Conservation (phyloP, 176 grass and related monocot genomes). For the Carex kokanica region DNA sequence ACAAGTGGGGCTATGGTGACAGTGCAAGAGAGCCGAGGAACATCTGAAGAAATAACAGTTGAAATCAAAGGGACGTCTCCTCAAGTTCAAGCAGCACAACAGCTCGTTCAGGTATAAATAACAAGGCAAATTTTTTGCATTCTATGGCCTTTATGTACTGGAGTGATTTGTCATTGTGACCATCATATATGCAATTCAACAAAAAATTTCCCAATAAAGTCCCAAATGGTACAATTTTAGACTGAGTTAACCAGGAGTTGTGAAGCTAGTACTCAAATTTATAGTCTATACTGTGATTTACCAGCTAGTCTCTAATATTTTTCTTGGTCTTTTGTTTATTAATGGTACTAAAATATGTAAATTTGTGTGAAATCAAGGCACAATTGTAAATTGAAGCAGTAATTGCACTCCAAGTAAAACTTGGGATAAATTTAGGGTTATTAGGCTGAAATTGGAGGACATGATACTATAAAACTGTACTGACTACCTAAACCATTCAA, state of each 20-base stretch:
- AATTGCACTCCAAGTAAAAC: too few relatives aligned
- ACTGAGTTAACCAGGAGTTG: not conserved
- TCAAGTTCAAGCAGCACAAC: conserved; percentile 85
- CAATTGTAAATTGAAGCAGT: too few relatives aligned
- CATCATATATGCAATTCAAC: not conserved
- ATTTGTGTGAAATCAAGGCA: not conserved
- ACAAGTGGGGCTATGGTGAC: conserved; percentile 80
- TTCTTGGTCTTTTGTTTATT: too few relatives aligned
- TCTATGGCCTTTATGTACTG: not conserved
- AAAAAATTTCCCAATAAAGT: not conserved
- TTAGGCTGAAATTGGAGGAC: too few relatives aligned
- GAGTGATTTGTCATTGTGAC: not conserved
- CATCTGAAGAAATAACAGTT: conserved; percentile 92
- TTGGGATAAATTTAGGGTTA: too few relatives aligned
- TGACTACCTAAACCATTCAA: not conserved
- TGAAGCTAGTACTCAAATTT: not conserved
- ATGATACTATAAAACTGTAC: not conserved
- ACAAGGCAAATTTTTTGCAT: not conserved
- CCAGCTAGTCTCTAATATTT: too few relatives aligned
- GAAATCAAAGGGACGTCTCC: conserved; percentile 95
- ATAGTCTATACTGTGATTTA: too few relatives aligned
- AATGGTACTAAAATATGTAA: not conserved
- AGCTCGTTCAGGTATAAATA: conserved; percentile 70
- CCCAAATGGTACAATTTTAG: not conserved
- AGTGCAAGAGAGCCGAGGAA: conserved; percentile 77